Evolutionary conservation across 1,139 yeast genomes (phyloP).

Genomic region (Protomyces inouyei): DNA sequence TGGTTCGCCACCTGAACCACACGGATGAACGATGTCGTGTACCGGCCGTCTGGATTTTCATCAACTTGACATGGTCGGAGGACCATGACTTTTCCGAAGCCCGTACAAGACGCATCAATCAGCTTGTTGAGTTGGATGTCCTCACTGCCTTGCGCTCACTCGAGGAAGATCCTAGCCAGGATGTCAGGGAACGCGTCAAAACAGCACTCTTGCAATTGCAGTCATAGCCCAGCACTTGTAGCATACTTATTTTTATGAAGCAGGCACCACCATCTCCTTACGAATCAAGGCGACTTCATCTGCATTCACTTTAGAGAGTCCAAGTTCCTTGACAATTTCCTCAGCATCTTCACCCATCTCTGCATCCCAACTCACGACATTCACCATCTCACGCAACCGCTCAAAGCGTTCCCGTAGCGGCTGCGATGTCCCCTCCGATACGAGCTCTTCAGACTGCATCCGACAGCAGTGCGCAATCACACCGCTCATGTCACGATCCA

Average conservation of each 20-base stretch:
- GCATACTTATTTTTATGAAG: not conserved
- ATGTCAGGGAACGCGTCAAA: conserved; percentile 49
- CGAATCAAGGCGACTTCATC: conserved; percentile 25
- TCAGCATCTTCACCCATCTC: conserved; percentile 13
- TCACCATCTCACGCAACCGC: conserved; percentile 13
- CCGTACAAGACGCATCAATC: conserved; percentile 19
- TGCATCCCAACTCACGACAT: conserved; percentile 18
- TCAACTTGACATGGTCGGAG: conserved; percentile 53
- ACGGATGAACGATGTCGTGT: conserved; percentile 46
- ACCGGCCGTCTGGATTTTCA: conserved; percentile 57
- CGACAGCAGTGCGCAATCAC: conserved; percentile 44
- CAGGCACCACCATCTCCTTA: conserved; percentile 15
- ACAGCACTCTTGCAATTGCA: conserved; percentile 44
- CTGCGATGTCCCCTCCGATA: not conserved
- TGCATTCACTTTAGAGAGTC: conserved; percentile 4
- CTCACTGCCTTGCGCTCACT: conserved; percentile 40
- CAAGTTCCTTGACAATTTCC: conserved; percentile 6
- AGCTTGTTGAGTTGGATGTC: conserved; percentile 44
- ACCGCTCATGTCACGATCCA: conserved; percentile 76
- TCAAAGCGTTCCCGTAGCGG: conserved; percentile 23
- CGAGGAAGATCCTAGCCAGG: conserved; percentile 41
- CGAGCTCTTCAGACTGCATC: not conserved
- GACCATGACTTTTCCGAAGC: conserved; percentile 35
- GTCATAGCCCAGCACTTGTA: not conserved
- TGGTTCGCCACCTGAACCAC: conserved; percentile 41